These are phyloP conservation scores for Tremellales sp. DNA, from an alignment of 1,284 basidiomycete species.

Conservation along the genomic window DNA sequence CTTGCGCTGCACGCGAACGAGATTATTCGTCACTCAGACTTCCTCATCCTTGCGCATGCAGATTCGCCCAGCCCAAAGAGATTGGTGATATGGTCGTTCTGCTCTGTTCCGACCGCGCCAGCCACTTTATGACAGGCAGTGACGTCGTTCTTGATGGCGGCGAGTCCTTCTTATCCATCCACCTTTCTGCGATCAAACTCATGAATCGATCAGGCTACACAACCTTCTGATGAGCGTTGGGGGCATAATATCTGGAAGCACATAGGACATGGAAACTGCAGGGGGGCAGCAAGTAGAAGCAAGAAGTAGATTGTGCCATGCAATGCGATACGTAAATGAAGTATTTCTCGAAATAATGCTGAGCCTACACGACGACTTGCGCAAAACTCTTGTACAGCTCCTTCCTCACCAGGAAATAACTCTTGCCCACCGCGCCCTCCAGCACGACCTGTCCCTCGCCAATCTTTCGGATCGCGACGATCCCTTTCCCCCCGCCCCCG, in stretches of 20 bases:
- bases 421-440: slow-evolving; percentile 80
- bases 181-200: neutral
- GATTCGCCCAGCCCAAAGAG: slow-evolving; percentile 40
- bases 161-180: slow-evolving; percentile 5
- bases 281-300: too few relatives aligned
- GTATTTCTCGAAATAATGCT: too few relatives aligned
- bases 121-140: slow-evolving; percentile 43
- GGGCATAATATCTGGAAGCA: too few relatives aligned
- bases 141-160: slow-evolving; percentile 48
- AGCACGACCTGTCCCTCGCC: slow-evolving; percentile 77
- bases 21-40: neutral
- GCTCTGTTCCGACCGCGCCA: slow-evolving; percentile 28
- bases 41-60: slow-evolving; percentile 6
- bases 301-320: too few relatives aligned
- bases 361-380: too few relatives aligned
- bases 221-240: too few relatives aligned
- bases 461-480: slow-evolving; percentile 82
- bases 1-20: neutral
- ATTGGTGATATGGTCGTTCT: slow-evolving; percentile 41
- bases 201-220: neutral
- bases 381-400: slow-evolving; percentile 88
- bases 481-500: slow-evolving; percentile 53
- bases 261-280: too few relatives aligned
- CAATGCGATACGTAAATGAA: too few relatives aligned
- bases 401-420: slow-evolving; percentile 79